A percentile compares a stretch with the other conserved stretches of the same genome.
Evolutionary conservation across 345 rosid genomes (phyloP).

Genomic region (Hibiscus trionum): DNA sequence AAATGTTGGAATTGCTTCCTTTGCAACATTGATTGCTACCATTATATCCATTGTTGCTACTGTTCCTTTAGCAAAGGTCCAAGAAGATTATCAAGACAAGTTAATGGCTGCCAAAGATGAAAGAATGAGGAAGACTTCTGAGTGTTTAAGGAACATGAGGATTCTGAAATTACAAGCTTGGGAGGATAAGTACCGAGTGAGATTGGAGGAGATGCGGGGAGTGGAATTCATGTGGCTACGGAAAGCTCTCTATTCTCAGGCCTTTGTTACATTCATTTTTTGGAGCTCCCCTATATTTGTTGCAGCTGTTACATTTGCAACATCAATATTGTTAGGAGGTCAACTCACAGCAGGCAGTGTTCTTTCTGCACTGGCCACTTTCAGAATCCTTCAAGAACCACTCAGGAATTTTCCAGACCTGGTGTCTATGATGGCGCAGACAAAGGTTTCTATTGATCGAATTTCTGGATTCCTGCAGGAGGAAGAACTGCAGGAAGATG

Average conservation of each 20-base stretch:
- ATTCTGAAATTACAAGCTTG: conserved; percentile 96
- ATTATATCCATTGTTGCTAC: conserved; percentile 78
- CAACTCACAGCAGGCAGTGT: conserved; percentile 97
- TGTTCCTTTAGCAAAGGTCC: conserved; percentile 76
- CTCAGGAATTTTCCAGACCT: conserved; percentile 97
- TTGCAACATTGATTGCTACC: conserved; percentile 87
- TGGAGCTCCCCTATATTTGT: conserved; percentile 99
- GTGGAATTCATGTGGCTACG: conserved; percentile 91
- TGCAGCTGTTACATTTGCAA: conserved; percentile 85
- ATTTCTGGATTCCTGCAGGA: conserved; percentile 92
- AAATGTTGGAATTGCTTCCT: conserved; percentile 87
- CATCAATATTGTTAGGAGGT: conserved; percentile 76
- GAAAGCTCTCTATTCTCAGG: conserved; percentile 91
- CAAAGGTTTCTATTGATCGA: conserved; percentile 97
- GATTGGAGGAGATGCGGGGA: conserved; percentile 81
- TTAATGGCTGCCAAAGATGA: conserved; percentile 97
- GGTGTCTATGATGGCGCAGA: conserved; percentile 99
- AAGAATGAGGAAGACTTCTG: conserved; percentile 99
- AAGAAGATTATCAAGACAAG: conserved; percentile 94
- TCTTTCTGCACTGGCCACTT: conserved; percentile 97
- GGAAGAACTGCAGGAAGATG: conserved; percentile 94
- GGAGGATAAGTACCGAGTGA: conserved; percentile 84
- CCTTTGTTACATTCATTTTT: conserved; percentile 88
- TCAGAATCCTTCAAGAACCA: conserved; percentile 98
- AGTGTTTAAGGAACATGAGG: conserved; percentile 97